phyloP scores from a whole-genome alignment of 108 stramenopile species.

The Poteriospumella lacustris region DNA sequence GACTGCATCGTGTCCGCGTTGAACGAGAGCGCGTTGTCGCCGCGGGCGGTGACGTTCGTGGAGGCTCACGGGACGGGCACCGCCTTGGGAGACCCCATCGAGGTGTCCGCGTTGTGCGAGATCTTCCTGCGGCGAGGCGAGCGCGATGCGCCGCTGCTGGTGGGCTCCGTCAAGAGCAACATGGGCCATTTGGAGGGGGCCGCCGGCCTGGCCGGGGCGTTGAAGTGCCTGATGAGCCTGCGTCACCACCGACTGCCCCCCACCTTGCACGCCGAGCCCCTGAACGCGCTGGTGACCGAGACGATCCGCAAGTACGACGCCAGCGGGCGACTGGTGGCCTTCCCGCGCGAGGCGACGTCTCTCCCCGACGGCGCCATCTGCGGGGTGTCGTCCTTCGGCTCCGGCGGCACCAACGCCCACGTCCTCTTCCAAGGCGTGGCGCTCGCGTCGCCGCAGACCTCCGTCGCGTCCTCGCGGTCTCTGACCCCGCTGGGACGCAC shows the following conservation, averaged over 20 bases:
- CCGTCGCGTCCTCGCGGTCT: background rate
- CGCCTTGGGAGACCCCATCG: slow-evolving; percentile 53
- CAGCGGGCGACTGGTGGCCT: too few species aligned
- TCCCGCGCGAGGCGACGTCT: background rate
- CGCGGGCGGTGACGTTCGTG: slow-evolving; percentile 35
- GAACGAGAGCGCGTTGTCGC: slow-evolving; percentile 26
- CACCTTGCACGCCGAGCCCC: slow-evolving; percentile 35
- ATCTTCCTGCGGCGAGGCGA: background rate
- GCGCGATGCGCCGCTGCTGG: slow-evolving; percentile 34
- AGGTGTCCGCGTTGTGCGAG: slow-evolving; percentile 42
- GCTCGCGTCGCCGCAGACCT: background rate
- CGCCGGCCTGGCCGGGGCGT: slow-evolving; percentile 47
- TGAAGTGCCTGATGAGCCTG: slow-evolving; percentile 46
- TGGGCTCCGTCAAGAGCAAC: slow-evolving; percentile 52
- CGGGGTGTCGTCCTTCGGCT: slow-evolving; percentile 51
- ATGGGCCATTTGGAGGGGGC: slow-evolving; percentile 56
- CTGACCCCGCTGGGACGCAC: slow-evolving; percentile 3
- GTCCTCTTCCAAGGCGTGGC: slow-evolving; percentile 28
- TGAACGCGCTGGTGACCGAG: slow-evolving; percentile 43
- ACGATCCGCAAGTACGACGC: background rate
- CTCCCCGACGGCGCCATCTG: background rate
- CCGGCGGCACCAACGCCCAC: slow-evolving; percentile 53
- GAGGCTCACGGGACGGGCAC: slow-evolving; percentile 56
- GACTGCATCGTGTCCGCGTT: slow-evolving; percentile 36
- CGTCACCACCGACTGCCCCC: slow-evolving; percentile 36